Base-by-base conservation (phyloP, 371 early-diverging fungal species). In the Mucor racemosus region DNA sequence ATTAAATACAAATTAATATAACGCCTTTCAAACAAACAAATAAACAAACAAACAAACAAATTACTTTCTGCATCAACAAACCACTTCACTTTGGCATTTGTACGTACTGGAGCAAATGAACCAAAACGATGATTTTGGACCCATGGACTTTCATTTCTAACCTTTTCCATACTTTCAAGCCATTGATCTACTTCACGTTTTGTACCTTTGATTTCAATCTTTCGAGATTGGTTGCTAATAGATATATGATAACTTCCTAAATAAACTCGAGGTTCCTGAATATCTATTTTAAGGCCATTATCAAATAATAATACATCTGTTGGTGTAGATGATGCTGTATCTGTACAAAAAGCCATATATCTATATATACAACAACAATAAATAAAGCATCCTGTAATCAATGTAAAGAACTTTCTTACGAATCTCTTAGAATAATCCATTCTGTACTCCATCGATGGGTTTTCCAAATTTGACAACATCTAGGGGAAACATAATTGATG, bases 351-450 rank as follows among this genome's bases (percentile, higher is more conserved):
- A 10, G 86, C 89, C 67, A 89, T 75, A 42, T 87, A 89, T 3
- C 82, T 81, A 33, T 26, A 5, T 48, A 26, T 19, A n/a, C n/a
- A 5, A 21, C 26, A 26, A 10, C 26, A 26, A 50, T 42, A 0
- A 44, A n/a, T 17, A 14, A 26, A 26, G 26, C 3, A 26, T 26
- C 26, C 26, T 26, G 1, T 26, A 26, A 26, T 26, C 26, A 26
- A 1, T 26, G 26, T 26, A 26, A 26, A 26, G 1, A 26, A 53
- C n/a, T n/a, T n/a, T 87, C 76, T 70, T 81, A 91, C 64, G 94
- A 92, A 74, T 94, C 93, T 19, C 93, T 86, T 19, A 94, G 80
- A 13, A 90, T 72, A 31, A 91, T 86, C 95, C 95, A 94, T 67
- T 86, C 81, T 14, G 81, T 84, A 34, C 71, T 76, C 92, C 92